These are phyloP conservation scores for Ramaria sp. DNA, from an alignment of 768 basidiomycete species.

Conservation along the genomic window DNA sequence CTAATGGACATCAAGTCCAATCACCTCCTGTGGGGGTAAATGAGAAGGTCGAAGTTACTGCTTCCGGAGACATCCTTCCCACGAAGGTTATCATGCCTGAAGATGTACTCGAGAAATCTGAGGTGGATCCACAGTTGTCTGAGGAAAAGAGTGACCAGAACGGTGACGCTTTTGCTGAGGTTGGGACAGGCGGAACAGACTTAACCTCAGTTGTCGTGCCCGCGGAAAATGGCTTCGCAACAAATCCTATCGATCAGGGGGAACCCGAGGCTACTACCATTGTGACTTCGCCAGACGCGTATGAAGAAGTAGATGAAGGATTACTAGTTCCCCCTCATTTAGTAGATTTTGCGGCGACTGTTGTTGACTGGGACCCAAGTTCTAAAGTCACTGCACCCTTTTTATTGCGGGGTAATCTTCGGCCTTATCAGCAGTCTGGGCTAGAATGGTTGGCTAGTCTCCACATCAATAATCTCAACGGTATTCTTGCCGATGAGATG, in stretches of 20 bases:
- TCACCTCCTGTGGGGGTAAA: too few species aligned
- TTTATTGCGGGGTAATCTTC: slow-evolving; percentile 75
- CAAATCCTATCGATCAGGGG: not conserved
- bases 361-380: slow-evolving; percentile 54
- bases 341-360: slow-evolving; percentile 58
- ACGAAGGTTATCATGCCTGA: not conserved
- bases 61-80: too few species aligned
- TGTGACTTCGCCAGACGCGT: not conserved
- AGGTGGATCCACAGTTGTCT: not conserved
- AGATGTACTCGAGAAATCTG: not conserved
- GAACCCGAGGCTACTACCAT: not conserved
- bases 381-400: slow-evolving; percentile 51
- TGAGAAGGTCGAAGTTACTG: too few species aligned
- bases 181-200: not conserved
- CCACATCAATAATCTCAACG: slow-evolving; percentile 70
- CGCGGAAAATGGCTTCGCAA: not conserved
- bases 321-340: slow-evolving; percentile 32
- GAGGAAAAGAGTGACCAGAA: too few species aligned
- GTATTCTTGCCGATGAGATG: slow-evolving; percentile 90
- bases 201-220: too few species aligned
- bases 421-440: slow-evolving; percentile 90
- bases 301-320: slow-evolving; percentile 3
- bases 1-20: not conserved
- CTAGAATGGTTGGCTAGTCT: slow-evolving; percentile 90
- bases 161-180: not conserved